Evolutionary conservation across 2,329 filamentous ascomycete species (phyloP).

Genomic region (Xylariaceae sp.): DNA sequence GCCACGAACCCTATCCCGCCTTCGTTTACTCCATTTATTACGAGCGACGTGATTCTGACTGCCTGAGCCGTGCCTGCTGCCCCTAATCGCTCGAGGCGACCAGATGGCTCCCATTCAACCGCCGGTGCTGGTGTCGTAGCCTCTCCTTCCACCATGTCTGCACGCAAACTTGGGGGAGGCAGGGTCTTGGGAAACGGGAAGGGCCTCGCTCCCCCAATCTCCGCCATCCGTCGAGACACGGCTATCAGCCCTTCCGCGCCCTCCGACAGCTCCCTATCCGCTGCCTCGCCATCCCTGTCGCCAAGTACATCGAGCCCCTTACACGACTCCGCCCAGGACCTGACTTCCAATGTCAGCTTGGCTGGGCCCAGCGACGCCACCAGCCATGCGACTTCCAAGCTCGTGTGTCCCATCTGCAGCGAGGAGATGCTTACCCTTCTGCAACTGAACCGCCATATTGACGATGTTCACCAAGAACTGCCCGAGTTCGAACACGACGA

Average conservation of each 20-base stretch:
- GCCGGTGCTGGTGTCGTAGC: conserved; percentile 7
- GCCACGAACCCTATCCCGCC: not conserved
- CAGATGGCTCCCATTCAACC: conserved; percentile 15
- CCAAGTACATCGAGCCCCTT: conserved; percentile 50
- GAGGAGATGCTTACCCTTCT: conserved; percentile 97
- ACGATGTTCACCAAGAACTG: conserved; percentile 85
- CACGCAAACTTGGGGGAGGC: conserved; percentile 85
- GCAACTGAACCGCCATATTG: conserved; percentile 82
- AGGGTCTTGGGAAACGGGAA: conserved; percentile 85
- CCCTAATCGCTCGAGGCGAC: not conserved
- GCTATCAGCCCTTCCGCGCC: conserved; percentile 49
- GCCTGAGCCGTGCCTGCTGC: not conserved
- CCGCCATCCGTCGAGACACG: conserved; percentile 39
- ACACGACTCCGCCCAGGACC: conserved; percentile 69
- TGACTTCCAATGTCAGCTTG: conserved; percentile 75
- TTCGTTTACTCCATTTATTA: not conserved
- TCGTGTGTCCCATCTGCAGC: conserved; percentile 95
- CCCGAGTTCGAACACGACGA: conserved; percentile 87
- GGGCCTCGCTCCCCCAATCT: conserved; percentile 64
- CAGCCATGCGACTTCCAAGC: conserved; percentile 57
- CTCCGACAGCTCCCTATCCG: conserved; percentile 70
- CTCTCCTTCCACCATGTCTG: conserved; percentile 58
- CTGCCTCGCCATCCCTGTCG: conserved; percentile 60
- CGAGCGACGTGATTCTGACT: not conserved
- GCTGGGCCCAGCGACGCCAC: conserved; percentile 51